phyloP scores from a whole-genome alignment of 345 rosid species.

The Gossypium longicalyx region DNA sequence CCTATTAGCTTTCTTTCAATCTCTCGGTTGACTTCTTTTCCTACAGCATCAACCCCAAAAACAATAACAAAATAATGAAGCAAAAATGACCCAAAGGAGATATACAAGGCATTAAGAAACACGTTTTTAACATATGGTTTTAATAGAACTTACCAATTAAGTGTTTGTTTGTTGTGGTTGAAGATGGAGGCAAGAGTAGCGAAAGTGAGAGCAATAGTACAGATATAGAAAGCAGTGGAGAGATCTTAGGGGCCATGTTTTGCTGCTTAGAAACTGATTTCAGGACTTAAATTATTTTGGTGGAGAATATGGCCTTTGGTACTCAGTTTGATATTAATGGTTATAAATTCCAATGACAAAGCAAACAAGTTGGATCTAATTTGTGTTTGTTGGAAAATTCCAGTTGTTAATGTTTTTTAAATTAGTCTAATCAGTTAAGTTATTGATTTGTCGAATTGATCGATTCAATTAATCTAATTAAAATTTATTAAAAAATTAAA shows the following conservation, averaged over 20 bases:
- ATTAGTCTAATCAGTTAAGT: no score
- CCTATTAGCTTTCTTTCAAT: not conserved
- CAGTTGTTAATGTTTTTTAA: no score
- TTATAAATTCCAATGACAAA: not conserved
- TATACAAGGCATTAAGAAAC: no score
- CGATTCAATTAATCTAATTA: no score
- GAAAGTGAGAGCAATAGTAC: not conserved
- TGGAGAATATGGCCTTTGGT: not conserved
- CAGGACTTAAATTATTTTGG: not conserved
- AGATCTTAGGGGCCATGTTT: not conserved
- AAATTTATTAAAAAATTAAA: no score
- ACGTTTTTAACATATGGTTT: not conserved
- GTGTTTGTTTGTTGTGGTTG: not conserved
- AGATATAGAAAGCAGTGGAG: not conserved
- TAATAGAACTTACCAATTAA: not conserved
- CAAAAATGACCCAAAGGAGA: not conserved
- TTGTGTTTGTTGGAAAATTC: not conserved
- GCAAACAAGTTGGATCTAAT: not conserved
- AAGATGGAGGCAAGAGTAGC: not conserved
- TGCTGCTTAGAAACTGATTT: not conserved
- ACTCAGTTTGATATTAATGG: not conserved
- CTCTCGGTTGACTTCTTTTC: not conserved
- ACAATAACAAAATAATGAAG: not conserved
- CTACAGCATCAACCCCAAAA: not conserved
- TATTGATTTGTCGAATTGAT: no score